These are phyloP conservation scores for Aspergillus thermomutatus DNA, from an alignment of 2,329 filamentous ascomycete species.

Conservation along the genomic window DNA sequence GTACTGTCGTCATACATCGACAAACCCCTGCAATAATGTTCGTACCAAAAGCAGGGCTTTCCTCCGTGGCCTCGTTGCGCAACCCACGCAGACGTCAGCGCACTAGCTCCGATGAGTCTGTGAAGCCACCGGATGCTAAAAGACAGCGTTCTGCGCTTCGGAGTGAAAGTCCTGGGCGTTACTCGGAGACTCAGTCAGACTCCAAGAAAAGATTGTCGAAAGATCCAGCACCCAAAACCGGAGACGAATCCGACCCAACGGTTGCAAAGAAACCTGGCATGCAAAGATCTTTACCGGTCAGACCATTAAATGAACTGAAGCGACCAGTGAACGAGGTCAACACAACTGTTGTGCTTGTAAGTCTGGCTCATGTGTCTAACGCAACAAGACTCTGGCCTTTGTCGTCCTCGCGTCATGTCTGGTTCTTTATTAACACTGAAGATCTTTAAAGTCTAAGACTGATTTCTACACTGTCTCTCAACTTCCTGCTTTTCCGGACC, in stretches of 20 bases:
- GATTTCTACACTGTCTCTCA: conserved; percentile 82
- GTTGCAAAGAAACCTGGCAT: conserved; percentile 15
- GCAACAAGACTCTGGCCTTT: background rate
- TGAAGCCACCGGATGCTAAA: conserved; percentile 45
- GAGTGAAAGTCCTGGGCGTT: conserved; percentile 31
- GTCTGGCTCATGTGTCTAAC: conserved; percentile 3
- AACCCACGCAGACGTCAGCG: conserved; percentile 39
- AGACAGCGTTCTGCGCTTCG: conserved; percentile 44
- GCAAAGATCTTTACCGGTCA: conserved; percentile 34
- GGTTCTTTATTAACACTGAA: conserved; percentile 8
- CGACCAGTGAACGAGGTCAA: conserved; percentile 28
- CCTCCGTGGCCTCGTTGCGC: conserved; percentile 27
- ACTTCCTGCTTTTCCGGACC: conserved; percentile 75
- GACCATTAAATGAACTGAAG: conserved; percentile 37
- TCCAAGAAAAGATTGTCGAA: conserved; percentile 14
- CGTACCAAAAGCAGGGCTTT: conserved; percentile 30
- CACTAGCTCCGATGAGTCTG: conserved; percentile 43
- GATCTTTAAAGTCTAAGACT: conserved; percentile 65
- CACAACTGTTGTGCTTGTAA: conserved; percentile 36
- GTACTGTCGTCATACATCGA: background rate
- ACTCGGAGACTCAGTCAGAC: conserved; percentile 16
- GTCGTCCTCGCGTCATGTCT: background rate
- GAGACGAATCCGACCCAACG: conserved; percentile 11
- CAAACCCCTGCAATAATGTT: conserved; percentile 30
- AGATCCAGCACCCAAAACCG: conserved; percentile 8